These are phyloP conservation scores for Saposhnikovia divaricata DNA, from an alignment of 129 eudicot species.

Conservation along the genomic window DNA sequence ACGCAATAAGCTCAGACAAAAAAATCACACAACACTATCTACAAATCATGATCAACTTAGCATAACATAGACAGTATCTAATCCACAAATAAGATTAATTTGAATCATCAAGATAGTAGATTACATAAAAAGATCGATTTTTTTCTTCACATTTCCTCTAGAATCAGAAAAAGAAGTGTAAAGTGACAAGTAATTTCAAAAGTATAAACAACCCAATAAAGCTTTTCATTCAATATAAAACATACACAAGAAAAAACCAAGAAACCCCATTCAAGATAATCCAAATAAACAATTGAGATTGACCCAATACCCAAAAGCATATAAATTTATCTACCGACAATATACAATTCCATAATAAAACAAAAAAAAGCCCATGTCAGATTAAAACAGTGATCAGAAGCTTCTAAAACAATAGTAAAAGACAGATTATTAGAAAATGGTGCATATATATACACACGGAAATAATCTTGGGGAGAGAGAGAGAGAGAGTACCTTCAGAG, in stretches of 20 bases:
- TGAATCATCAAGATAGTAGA: neutral
- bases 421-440: neutral
- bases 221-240: neutral
- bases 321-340: neutral
- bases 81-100: neutral
- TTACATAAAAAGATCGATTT: neutral
- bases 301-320: neutral
- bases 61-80: neutral
- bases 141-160: neutral
- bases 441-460: neutral
- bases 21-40: neutral
- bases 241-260: slow-evolving; percentile 2
- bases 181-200: neutral
- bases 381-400: slow-evolving; percentile 4
- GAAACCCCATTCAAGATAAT: neutral
- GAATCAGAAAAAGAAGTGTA: neutral
- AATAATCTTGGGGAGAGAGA: neutral
- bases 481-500: slow-evolving; percentile 7
- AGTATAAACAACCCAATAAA: neutral
- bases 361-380: slow-evolving; percentile 9
- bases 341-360: neutral
- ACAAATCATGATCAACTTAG: neutral
- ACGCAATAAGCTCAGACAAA: neutral
- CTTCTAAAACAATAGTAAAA: neutral
- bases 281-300: neutral